These are phyloP conservation scores for Moelleriella libera DNA, from an alignment of 2,329 filamentous ascomycete genomes.

Conservation along the genomic window DNA sequence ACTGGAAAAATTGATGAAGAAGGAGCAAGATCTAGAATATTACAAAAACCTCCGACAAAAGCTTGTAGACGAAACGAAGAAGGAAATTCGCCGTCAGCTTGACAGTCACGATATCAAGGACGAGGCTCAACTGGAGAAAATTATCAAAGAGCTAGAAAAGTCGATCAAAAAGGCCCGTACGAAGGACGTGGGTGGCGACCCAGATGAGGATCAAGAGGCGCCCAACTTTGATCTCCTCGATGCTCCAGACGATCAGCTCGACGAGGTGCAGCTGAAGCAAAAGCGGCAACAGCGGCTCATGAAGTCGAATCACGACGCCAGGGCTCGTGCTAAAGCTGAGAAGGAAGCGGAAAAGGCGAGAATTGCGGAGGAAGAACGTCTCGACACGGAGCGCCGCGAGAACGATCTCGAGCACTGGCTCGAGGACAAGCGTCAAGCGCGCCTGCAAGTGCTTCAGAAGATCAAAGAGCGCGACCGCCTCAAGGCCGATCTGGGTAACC, in stretches of 20 bases:
- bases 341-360: constrained; percentile 88
- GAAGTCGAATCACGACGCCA: constrained; percentile 89
- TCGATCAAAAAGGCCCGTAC: constrained; percentile 81
- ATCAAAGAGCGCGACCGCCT: constrained; percentile 90
- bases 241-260: constrained; percentile 78
- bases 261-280: constrained; percentile 80
- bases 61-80: constrained; percentile 69
- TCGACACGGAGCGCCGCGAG: constrained; percentile 71
- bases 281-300: constrained; percentile 86
- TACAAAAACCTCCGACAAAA: constrained; percentile 70
- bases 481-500: constrained; percentile 88
- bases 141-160: constrained; percentile 80
- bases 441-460: constrained; percentile 56
- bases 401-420: constrained; percentile 82
- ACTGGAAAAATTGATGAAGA: constrained; percentile 84
- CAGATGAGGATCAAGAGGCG: constrained; percentile 66
- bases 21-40: constrained; percentile 90
- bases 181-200: constrained; percentile 76
- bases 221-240: constrained; percentile 84
- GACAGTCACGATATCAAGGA: constrained; percentile 89
- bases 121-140: constrained; percentile 70
- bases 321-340: constrained; percentile 86
- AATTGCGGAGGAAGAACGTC: constrained; percentile 65
- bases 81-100: constrained; percentile 73
- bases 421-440: constrained; percentile 61